Evolutionary conservation across 1,284 basidiomycete genomes (phyloP), one percentile per base, ranked within the genome.

Genomic region (Mycena citricolor): DNA sequence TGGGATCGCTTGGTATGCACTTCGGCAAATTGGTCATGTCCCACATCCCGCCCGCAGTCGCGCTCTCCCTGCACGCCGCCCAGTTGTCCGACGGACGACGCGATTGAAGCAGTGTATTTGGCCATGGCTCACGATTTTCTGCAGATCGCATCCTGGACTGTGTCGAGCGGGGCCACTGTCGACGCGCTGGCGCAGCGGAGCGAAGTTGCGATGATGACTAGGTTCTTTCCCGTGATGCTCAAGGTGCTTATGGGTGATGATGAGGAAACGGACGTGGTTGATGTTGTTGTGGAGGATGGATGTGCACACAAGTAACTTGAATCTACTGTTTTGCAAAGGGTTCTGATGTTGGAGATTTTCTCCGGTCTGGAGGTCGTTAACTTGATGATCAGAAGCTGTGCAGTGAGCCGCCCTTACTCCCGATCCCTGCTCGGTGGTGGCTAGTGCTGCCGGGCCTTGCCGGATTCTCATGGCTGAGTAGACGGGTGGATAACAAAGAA

Each of bases 181-280:
- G 79, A 79, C 20, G 77, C 77, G 13, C 65, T 67, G 40, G 69
- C 66, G 11, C 68, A 77, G 30, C 63, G 66, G 55, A 66, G 73
- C 55, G 83, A 84, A 4, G 80, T 83, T 8, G 78, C 80, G 28
- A 64, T 86, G 56, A 69, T 86, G 65, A 82, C 73, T 54, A 84
- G 83, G 37, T 86, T 81, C 55, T 83, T 79, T 34, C 72, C 77
- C n/a, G 69, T 76, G 43, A 68, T 86, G 71, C 61, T 88, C 68
- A 87, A 87, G 68, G 71, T 80, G 46, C 86, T 87, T 57, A 75
- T 86, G 73, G 78, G 72, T 14, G 75, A 73, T 41, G 63, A 58
- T 20, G 70, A 68, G 17, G 63, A 54, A 22, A 65, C 61, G 36
- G 65, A n/a, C n/a, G n/a, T n/a, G n/a, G n/a, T n/a, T n/a, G n/a